Evolutionary conservation across 2,329 filamentous ascomycete genomes (phyloP), one percentile per base, ranked within the genome.

Genomic region (Metarhizium humberi): DNA sequence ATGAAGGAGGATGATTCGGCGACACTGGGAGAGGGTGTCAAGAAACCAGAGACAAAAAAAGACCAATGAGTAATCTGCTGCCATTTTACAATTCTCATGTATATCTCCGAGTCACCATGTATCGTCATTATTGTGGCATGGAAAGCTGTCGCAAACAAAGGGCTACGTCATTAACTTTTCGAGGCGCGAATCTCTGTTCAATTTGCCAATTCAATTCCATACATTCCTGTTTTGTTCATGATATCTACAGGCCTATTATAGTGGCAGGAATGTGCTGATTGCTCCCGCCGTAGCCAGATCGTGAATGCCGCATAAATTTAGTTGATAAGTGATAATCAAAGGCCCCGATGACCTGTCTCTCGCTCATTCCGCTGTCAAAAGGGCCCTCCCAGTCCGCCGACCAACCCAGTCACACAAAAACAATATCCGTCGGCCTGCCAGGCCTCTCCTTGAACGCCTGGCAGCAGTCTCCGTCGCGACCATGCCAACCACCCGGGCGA

Each of bases 1-100:
- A 92, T 96, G 81, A 85, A 80, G 58, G 94, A 99, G 69, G 94
- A 97, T 66, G 74, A 81, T 61, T 73, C 73, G 8, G 54, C 46
- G 7, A 55, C 2, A 78, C 80, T 18, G 71, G 73, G 60, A 58
- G 43, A 66, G 40, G 75, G 75, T 57, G 75, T 74, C 45, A 62
- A 64, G 58, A 73, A 73, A 62, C 64, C 66, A 45, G 73, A 77
- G 54, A 68, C 64, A 53, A 82, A 80, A 70, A 82, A 82, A 66
- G 70, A 75, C 48, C 69, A 73, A 59, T 79, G 62, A 66, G 45
- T 25, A 8, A 48, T 40, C 38, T 40, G 38, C 38, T 40, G n/a
- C 42, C 18, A 20, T 40, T 40, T 40, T 16, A 5, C 38, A 5
- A 2, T 40, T 40, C 11, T 40, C 38, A 13, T 16, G 38, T 7